Evolutionary conservation across 768 basidiomycete species (phyloP).

Genomic region (Leccinum incarnatum): DNA sequence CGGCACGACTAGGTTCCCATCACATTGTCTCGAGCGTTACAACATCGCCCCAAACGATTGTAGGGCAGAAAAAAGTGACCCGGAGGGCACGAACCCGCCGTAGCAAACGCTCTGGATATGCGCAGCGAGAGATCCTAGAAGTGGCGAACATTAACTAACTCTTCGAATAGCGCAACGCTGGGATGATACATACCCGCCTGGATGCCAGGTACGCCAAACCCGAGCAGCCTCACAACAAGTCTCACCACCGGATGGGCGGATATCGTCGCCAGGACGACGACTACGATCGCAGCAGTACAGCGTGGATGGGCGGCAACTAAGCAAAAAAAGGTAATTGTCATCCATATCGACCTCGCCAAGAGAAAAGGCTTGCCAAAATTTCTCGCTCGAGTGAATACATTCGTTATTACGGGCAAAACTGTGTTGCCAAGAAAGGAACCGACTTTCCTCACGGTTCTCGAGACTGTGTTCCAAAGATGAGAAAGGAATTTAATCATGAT

Average conservation of each 20-base stretch:
- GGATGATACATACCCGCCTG: constrained; percentile 2
- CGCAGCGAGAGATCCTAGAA: constrained; percentile 8
- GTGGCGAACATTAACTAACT: background rate
- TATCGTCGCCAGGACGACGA: background rate
- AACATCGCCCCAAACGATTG: constrained; percentile 6
- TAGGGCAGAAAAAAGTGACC: background rate
- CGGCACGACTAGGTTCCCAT: background rate
- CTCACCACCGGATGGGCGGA: background rate
- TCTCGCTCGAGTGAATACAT: background rate
- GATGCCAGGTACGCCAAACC: background rate
- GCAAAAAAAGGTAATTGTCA: background rate
- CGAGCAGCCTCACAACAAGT: fast-evolving
- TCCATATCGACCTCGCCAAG: background rate
- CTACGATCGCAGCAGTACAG: fast-evolving
- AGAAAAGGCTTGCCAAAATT: background rate
- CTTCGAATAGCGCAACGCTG: too few relatives aligned
- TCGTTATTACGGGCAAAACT: background rate
- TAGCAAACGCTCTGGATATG: background rate
- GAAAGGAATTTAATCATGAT: background rate
- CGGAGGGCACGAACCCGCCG: constrained; percentile 1
- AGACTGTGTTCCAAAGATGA: background rate
- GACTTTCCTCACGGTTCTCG: background rate
- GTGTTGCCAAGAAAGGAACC: background rate
- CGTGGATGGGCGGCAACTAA: background rate
- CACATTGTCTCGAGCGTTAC: background rate